phyloP scores from a whole-genome alignment of 2,329 filamentous ascomycete species.

The Sporothrix globosa region DNA sequence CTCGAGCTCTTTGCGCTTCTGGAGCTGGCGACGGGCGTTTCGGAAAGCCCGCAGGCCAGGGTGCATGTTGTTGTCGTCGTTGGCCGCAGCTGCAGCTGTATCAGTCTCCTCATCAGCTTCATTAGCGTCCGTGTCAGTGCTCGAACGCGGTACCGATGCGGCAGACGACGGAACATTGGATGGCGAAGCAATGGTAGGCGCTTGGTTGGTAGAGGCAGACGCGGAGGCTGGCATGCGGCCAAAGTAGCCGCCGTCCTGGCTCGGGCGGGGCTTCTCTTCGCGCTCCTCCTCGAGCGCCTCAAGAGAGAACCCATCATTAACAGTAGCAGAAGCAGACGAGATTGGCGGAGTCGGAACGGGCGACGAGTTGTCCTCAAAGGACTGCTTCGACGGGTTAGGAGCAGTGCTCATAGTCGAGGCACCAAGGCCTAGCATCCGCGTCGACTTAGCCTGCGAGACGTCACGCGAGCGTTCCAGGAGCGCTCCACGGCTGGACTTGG shows the following conservation, averaged over 20 bases:
- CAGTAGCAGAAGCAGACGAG: neutral
- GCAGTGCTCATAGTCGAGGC: constrained; percentile 48
- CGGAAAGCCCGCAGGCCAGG: constrained; percentile 60
- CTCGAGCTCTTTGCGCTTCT: constrained; percentile 59
- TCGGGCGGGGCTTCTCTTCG: constrained; percentile 36
- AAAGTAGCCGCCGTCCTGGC: constrained; percentile 1
- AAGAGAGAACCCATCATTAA: constrained; percentile 3
- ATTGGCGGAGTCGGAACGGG: neutral
- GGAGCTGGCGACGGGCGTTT: constrained; percentile 60
- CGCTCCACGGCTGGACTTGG: constrained; percentile 70
- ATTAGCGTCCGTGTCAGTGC: constrained; percentile 28
- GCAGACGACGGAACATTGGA: neutral
- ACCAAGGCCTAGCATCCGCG: constrained; percentile 65
- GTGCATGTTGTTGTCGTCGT: constrained; percentile 49
- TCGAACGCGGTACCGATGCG: constrained; percentile 13
- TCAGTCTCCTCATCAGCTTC: constrained; percentile 34
- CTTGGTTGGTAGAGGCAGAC: constrained; percentile 4
- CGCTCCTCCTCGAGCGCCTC: constrained; percentile 28
- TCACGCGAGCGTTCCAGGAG: constrained; percentile 54
- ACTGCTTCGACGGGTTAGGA: constrained; percentile 47
- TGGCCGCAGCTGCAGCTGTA: constrained; percentile 38
- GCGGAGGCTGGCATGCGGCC: neutral
- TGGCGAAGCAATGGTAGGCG: neutral
- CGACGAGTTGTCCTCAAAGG: constrained; percentile 42
- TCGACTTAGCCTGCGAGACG: constrained; percentile 55